These are phyloP conservation scores for Vanilla planifolia DNA, from an alignment of 106 monocot genomes.

Conservation along the genomic window DNA sequence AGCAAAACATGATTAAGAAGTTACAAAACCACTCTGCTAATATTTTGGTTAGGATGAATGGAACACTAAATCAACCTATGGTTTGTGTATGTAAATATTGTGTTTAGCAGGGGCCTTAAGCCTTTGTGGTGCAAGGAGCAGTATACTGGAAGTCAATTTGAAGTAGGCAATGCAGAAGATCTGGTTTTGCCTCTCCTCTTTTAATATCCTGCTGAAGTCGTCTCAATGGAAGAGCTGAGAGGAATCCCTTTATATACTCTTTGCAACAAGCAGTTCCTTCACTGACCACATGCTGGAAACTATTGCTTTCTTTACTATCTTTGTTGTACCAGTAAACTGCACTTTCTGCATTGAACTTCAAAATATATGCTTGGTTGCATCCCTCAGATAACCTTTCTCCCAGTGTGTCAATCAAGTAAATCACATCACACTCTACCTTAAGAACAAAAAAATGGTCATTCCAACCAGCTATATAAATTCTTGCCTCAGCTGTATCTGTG, in stretches of 20 bases:
- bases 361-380: conserved; percentile 45
- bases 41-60: too few species aligned
- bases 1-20: too few species aligned
- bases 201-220: conserved; percentile 31
- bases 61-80: too few species aligned
- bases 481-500: neutral
- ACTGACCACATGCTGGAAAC: conserved; percentile 9
- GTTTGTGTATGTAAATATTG: too few species aligned
- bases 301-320: neutral
- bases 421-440: conserved; percentile 32
- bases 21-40: too few species aligned
- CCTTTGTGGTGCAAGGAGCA: neutral
- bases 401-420: conserved; percentile 50
- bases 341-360: conserved; percentile 37
- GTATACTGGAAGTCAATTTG: conserved; percentile 61
- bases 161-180: conserved; percentile 18
- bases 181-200: conserved; percentile 4
- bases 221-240: conserved; percentile 43
- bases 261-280: conserved; percentile 32
- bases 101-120: too few species aligned
- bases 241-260: conserved; percentile 48
- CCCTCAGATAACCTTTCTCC: conserved; percentile 52
- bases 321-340: conserved; percentile 5
- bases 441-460: conserved; percentile 66
- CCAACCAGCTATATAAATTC: conserved; percentile 47